Percentiles rank a stretch among this genome's conserved stretches.
phyloP scores from a whole-genome alignment of 2,329 filamentous ascomycete genomes.

The Cercospora janseana region DNA sequence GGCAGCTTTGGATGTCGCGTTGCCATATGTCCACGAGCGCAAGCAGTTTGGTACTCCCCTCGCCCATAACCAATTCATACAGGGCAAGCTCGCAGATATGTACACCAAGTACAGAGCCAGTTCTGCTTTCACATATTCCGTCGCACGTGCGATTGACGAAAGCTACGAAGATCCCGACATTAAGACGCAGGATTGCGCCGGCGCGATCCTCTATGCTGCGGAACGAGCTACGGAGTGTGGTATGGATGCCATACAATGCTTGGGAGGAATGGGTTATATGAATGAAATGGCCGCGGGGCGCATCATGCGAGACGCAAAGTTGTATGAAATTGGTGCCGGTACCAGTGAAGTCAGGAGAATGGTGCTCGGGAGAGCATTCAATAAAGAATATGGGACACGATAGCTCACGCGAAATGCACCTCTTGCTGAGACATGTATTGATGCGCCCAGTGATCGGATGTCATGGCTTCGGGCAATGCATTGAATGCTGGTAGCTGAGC shows the following conservation, averaged over 20 bases:
- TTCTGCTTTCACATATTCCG: conserved; percentile 81
- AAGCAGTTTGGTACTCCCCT: conserved; percentile 86
- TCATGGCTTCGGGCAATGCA: conserved; percentile 53
- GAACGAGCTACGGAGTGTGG: conserved; percentile 85
- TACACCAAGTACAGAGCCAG: conserved; percentile 88
- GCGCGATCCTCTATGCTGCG: conserved; percentile 87
- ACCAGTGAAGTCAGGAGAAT: conserved; percentile 92
- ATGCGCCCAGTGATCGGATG: conserved; percentile 56
- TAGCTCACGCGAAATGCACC: not conserved
- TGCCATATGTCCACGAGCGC: conserved; percentile 85
- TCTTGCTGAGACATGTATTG: conserved; percentile 53
- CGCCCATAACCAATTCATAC: conserved; percentile 87
- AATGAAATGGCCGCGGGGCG: conserved; percentile 92
- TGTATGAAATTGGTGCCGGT: conserved; percentile 96
- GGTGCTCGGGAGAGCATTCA: conserved; percentile 90
- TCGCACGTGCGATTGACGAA: conserved; percentile 77
- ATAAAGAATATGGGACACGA: conserved; percentile 65
- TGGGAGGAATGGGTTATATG: conserved; percentile 93
- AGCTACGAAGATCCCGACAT: conserved; percentile 49
- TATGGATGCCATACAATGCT: conserved; percentile 83
- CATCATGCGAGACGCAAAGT: conserved; percentile 71
- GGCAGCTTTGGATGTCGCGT: conserved; percentile 75
- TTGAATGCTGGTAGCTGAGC: conserved; percentile 56
- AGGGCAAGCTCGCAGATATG: conserved; percentile 94
- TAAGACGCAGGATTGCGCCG: conserved; percentile 87